phyloP scores from a whole-genome alignment of 2,329 filamentous ascomycete species.

The Ophiosphaerella korrae region DNA sequence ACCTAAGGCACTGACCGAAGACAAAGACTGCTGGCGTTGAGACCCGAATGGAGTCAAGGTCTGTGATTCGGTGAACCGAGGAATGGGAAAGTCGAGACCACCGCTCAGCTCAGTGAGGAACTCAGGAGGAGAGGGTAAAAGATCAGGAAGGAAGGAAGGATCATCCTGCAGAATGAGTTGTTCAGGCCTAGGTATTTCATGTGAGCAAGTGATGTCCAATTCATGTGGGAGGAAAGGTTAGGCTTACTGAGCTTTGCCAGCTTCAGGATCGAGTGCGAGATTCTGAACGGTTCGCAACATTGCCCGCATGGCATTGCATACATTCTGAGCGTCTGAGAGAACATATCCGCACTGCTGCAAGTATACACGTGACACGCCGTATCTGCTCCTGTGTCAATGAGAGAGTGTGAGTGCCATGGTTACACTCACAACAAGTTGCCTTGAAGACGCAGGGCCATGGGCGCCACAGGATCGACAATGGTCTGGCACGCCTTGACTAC shows the following conservation, averaged over 20 bases:
- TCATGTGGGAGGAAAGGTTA: background rate
- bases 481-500: constrained; percentile 84
- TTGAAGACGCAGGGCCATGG: constrained; percentile 87
- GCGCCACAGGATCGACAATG: constrained; percentile 83
- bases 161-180: constrained; percentile 83
- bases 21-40: constrained; percentile 31
- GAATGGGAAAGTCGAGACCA: constrained; percentile 41
- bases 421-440: constrained; percentile 75
- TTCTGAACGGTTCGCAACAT: constrained; percentile 65
- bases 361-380: constrained; percentile 82
- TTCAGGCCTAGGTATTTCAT: constrained; percentile 62
- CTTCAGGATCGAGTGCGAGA: constrained; percentile 70
- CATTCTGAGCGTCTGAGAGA: constrained; percentile 76
- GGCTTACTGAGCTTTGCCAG: constrained; percentile 72
- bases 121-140: constrained; percentile 65
- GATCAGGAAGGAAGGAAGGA: constrained; percentile 75
- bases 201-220: constrained; percentile 4
- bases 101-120: constrained; percentile 54
- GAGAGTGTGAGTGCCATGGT: background rate
- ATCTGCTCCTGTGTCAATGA: constrained; percentile 31
- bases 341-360: constrained; percentile 87
- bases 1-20: constrained; percentile 24
- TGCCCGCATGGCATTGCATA: constrained; percentile 73
- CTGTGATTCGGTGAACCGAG: constrained; percentile 44
- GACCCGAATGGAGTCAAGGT: constrained; percentile 43